phyloP scores from a whole-genome alignment of 192 early-diverging fungal genomes.

The Podila epicladia region DNA sequence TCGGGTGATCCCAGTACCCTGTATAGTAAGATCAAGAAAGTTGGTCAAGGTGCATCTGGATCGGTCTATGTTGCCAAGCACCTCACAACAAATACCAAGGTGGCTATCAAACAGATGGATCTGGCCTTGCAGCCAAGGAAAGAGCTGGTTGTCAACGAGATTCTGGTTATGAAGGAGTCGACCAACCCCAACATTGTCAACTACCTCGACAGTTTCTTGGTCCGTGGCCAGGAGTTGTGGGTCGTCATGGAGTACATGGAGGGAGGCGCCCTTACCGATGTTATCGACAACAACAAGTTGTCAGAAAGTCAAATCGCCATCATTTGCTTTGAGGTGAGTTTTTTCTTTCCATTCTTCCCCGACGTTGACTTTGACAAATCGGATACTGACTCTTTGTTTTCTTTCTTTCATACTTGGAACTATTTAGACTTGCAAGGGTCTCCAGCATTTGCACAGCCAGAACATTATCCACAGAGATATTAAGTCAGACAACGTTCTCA shows the following conservation, averaged over 20 bases:
- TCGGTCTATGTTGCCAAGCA: conserved; percentile 95
- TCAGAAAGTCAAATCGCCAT: conserved; percentile 94
- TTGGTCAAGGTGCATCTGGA: conserved; percentile 98
- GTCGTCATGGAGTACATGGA: conserved; percentile 99
- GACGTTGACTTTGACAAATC: too few relatives aligned
- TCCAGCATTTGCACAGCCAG: conserved; percentile 82
- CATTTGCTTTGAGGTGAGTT: conserved; percentile 86
- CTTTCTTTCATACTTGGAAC: neutral
- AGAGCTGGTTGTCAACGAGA: conserved; percentile 94
- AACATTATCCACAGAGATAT: conserved; percentile 94
- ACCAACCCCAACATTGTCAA: conserved; percentile 98
- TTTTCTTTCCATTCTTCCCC: neutral
- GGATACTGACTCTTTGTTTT: neutral
- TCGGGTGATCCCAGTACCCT: conserved; percentile 90
- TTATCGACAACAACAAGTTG: conserved; percentile 95
- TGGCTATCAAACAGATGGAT: conserved; percentile 98
- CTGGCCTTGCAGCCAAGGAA: conserved; percentile 87
- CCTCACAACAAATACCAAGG: conserved; percentile 76
- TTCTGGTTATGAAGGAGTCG: conserved; percentile 94
- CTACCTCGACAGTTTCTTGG: conserved; percentile 92
- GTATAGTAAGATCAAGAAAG: conserved; percentile 95
- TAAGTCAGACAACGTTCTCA: conserved; percentile 89
- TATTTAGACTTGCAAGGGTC: conserved; percentile 76
- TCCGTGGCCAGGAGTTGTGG: conserved; percentile 90
- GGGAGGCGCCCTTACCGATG: conserved; percentile 96